A percentile compares a stretch with the other conserved stretches of the same genome.
phyloP scores from a whole-genome alignment of 176 grass and related monocot species.

The sorghum (Sorghum bicolor) region DNA sequence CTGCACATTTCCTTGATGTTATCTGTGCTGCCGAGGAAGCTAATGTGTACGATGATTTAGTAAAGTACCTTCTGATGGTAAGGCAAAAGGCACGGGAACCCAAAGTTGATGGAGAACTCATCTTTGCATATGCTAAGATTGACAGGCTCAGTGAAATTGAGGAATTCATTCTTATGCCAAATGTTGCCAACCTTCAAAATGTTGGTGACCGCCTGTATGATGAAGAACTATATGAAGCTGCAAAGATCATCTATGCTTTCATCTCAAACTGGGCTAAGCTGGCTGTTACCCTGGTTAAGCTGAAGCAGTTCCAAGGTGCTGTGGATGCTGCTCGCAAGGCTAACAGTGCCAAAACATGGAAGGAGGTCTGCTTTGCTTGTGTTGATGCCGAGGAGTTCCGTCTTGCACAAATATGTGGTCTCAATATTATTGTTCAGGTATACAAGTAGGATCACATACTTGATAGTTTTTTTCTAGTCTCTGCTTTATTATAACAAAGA shows the following conservation, averaged over 20 bases:
- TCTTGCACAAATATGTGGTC: slow-evolving; percentile 89
- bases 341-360: slow-evolving; percentile 98
- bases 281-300: slow-evolving; percentile 82
- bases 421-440: slow-evolving; percentile 96
- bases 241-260: slow-evolving; percentile 97
- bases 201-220: slow-evolving; percentile 89
- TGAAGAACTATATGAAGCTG: slow-evolving; percentile 94
- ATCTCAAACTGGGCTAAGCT: slow-evolving; percentile 98
- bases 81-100: slow-evolving; percentile 81
- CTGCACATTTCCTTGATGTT: slow-evolving; percentile 83
- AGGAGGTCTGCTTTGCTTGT: slow-evolving; percentile 99
- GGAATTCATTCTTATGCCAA: slow-evolving; percentile 96
- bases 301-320: slow-evolving; percentile 97
- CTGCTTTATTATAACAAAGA: background rate
- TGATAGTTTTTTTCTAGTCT: background rate
- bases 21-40: slow-evolving; percentile 79
- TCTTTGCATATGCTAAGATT: slow-evolving; percentile 96
- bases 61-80: slow-evolving; percentile 84
- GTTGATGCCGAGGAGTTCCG: slow-evolving; percentile 97
- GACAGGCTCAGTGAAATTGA: slow-evolving; percentile 86
- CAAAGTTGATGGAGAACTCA: slow-evolving; percentile 85
- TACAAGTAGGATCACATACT: background rate
- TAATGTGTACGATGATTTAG: slow-evolving; percentile 80
- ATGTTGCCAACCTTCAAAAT: slow-evolving; percentile 96
- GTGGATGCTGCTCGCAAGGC: slow-evolving; percentile 97